A percentile compares a stretch with the other conserved stretches of the same genome.
phyloP scores from a whole-genome alignment of 2,329 filamentous ascomycete genomes.

The Verticillium isaacii region DNA sequence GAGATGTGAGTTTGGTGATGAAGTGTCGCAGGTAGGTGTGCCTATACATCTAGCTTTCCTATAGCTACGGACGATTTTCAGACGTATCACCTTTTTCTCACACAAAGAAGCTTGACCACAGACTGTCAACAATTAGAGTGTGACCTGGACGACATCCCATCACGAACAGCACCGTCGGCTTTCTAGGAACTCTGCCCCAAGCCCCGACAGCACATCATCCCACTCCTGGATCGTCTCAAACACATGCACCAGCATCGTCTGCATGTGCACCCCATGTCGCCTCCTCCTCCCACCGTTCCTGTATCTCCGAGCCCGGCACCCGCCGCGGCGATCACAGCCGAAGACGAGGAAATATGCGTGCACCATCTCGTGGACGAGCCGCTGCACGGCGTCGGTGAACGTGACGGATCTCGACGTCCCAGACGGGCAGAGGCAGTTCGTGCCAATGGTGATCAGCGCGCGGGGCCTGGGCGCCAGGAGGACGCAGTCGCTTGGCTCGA shows the following conservation, averaged over 20 bases:
- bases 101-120: no score
- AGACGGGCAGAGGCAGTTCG: not conserved
- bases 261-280: not conserved
- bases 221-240: constrained; percentile 3
- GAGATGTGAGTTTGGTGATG: no score
- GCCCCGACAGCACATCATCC: not conserved
- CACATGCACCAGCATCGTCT: constrained; percentile 1
- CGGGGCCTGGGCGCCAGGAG: not conserved
- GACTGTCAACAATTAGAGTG: no score
- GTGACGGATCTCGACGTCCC: constrained; percentile 16
- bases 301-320: not conserved
- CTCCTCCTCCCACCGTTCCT: not conserved
- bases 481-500: not conserved
- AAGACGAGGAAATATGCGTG: constrained; percentile 10
- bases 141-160: not conserved
- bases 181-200: not conserved
- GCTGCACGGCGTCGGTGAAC: constrained; percentile 22
- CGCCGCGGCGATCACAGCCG: not conserved
- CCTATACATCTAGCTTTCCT: no score
- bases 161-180: not conserved
- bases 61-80: no score
- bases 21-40: no score
- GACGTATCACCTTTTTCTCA: no score
- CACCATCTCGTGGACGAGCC: constrained; percentile 20
- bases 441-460: not conserved